Percentiles rank a stretch among this genome's conserved stretches.
Conservation (phyloP, 495 filamentous ascomycete species). For the Aspergillus carlsbadensis region DNA sequence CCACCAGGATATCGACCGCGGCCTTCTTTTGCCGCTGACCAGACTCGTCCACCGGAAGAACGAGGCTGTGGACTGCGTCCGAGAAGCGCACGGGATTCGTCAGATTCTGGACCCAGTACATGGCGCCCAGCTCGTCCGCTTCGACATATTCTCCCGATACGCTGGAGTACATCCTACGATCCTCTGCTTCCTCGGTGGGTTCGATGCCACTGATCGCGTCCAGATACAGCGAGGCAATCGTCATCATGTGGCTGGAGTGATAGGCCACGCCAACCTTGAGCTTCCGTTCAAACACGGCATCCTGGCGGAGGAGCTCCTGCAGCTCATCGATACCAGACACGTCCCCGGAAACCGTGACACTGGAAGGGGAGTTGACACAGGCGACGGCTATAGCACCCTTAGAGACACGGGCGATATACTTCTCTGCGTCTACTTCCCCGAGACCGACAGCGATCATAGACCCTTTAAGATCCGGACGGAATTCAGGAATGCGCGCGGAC, state of each 20-base stretch:
- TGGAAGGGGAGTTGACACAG: slow-evolving; percentile 39
- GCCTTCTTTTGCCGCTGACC: neutral
- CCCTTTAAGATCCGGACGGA: slow-evolving; percentile 21
- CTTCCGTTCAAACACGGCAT: slow-evolving; percentile 3
- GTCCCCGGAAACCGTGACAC: slow-evolving; percentile 42
- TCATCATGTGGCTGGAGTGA: slow-evolving; percentile 30
- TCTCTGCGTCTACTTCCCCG: neutral
- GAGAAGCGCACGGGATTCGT: neutral
- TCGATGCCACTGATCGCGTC: neutral
- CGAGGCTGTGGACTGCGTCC: neutral
- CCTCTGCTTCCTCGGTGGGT: neutral
- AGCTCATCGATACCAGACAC: slow-evolving; percentile 32
- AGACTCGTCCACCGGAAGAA: neutral
- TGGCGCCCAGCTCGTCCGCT: neutral
- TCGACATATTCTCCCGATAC: slow-evolving; percentile 17
- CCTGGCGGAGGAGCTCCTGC: neutral
- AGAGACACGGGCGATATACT: neutral
- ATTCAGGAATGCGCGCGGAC: neutral
- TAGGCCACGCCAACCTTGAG: slow-evolving; percentile 18
- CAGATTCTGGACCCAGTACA: slow-evolving; percentile 1
- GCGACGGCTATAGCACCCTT: slow-evolving; percentile 27
- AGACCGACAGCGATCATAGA: slow-evolving; percentile 22
- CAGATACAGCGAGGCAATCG: slow-evolving; percentile 8
- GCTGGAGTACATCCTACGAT: neutral
- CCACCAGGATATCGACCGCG: neutral